Evolutionary conservation across 352 stramenopile species (phyloP), one percentile per base, ranked within the genome.

Genomic region (Pythium grandisporangium): DNA sequence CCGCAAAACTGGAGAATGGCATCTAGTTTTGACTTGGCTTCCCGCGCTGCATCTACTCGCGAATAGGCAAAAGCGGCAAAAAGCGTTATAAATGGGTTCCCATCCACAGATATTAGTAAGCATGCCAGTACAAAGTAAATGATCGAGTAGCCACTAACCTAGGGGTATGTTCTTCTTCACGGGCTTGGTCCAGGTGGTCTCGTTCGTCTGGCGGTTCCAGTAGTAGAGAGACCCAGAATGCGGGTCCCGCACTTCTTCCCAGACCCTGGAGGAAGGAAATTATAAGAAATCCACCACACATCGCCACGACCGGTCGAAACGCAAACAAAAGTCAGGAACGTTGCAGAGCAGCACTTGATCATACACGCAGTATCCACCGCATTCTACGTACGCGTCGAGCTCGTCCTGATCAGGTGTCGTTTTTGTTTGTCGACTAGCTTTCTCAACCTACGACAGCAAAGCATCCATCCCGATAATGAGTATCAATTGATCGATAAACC

Each of bases 201-300:
- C 73, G n/a, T 78, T 73, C 22, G 74, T 80, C n/a, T 63, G 53
- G 8, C 53, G 56, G 55, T 91, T 80, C 78, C 78, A 91, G 39
- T 73, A 91, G 58, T 88, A 91, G 20, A 62, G 45, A 11, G 72
- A 57, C 1, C 66, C 58, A 19, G 68, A 84, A 5, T 63, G 37
- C 3, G 68, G 51, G 54, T 91, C 78, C 11, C 45, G 25, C 5
- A 87, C 69, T 45, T 64, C 43, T 58, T 87, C 56, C 78, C 78
- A 91, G 11, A 55, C 69, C 37, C 74, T 91, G 33, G n/a, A n/a
- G n/a, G n/a, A n/a, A n/a, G n/a, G n/a, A n/a, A n/a, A n/a, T n/a
- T n/a, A n/a, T n/a, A n/a, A n/a, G n/a, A n/a, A n/a, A 14, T 30
- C 8, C 24, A 6, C 24, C 20, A 63, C 1, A 20, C 38, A 30